Evolutionary conservation across 2,329 filamentous ascomycete genomes (phyloP).

Genomic region (Lecanosticta acicola): DNA sequence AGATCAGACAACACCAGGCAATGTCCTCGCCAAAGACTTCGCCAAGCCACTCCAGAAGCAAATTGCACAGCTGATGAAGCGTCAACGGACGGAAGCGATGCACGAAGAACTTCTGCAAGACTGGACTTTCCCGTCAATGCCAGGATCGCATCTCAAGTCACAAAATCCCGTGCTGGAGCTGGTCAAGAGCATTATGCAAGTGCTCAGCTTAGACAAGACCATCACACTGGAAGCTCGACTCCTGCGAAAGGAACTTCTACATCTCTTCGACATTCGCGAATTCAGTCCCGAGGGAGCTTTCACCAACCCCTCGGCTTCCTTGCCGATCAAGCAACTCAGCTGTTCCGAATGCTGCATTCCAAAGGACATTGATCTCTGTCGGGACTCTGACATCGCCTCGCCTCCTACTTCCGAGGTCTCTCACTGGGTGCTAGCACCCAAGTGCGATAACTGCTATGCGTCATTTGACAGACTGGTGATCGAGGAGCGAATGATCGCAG

Average conservation of each 20-base stretch:
- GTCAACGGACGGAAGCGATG: constrained; percentile 81
- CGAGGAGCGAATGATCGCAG: constrained; percentile 74
- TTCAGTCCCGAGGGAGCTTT: constrained; percentile 87
- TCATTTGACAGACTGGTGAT: constrained; percentile 73
- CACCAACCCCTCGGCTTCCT: constrained; percentile 70
- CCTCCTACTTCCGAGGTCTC: constrained; percentile 1
- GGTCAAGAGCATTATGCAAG: constrained; percentile 88
- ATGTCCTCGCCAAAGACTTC: constrained; percentile 73
- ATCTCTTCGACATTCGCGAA: constrained; percentile 88
- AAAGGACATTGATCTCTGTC: constrained; percentile 84
- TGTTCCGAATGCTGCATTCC: constrained; percentile 88
- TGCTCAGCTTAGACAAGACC: constrained; percentile 83
- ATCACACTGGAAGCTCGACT: constrained; percentile 83
- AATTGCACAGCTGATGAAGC: constrained; percentile 71
- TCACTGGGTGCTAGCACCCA: constrained; percentile 16
- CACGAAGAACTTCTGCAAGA: constrained; percentile 83
- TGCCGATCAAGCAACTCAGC: constrained; percentile 69
- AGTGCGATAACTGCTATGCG: constrained; percentile 63
- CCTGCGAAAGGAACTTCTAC: constrained; percentile 80
- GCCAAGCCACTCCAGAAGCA: constrained; percentile 88
- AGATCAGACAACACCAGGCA: constrained; percentile 51
- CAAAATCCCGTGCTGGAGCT: constrained; percentile 80
- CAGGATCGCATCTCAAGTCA: constrained; percentile 60
- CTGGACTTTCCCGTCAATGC: constrained; percentile 77
- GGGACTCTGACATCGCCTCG: constrained; percentile 65